These are phyloP conservation scores for Sparassis latifolia DNA, from an alignment of 1,284 basidiomycete species.

Conservation along the genomic window DNA sequence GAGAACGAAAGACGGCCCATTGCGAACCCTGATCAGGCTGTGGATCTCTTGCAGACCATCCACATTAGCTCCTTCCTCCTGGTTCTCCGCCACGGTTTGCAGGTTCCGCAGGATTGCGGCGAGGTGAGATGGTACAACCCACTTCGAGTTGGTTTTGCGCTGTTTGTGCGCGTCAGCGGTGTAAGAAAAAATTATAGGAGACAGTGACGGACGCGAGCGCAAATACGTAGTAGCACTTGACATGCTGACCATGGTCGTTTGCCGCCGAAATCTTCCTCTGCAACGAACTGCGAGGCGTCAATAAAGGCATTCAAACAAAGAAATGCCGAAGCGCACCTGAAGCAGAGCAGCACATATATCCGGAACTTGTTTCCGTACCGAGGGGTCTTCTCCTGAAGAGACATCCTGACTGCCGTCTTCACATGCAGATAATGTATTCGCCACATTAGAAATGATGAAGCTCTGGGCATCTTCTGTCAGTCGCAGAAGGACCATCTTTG, in stretches of 20 bases:
- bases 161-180: conserved; percentile 20
- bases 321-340: conserved; percentile 31
- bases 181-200: conserved; percentile 2
- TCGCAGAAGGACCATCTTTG: conserved; percentile 41
- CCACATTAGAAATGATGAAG: conserved; percentile 33
- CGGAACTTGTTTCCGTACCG: conserved; percentile 36
- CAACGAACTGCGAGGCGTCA: conserved; percentile 10
- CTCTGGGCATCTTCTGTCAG: conserved; percentile 37
- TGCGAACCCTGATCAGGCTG: conserved; percentile 62
- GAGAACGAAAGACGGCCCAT: conserved; percentile 40
- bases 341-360: conserved; percentile 42
- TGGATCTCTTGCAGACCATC: conserved; percentile 33
- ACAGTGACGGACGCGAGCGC: conserved; percentile 34
- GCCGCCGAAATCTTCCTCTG: conserved; percentile 20
- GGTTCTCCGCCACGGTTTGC: conserved; percentile 25
- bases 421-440: conserved; percentile 12
- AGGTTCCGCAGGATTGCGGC: conserved; percentile 34
- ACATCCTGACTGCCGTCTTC: conserved; percentile 5
- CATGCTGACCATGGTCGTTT: conserved; percentile 33
- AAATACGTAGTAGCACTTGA: conserved; percentile 32
- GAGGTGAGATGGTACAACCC: conserved; percentile 40
- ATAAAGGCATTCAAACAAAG: not conserved
- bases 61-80: conserved; percentile 17
- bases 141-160: conserved; percentile 39
- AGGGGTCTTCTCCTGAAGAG: conserved; percentile 12